These are phyloP conservation scores for Diplodia scrobiculata DNA, from an alignment of 2,329 filamentous ascomycete genomes.

Conservation along the genomic window DNA sequence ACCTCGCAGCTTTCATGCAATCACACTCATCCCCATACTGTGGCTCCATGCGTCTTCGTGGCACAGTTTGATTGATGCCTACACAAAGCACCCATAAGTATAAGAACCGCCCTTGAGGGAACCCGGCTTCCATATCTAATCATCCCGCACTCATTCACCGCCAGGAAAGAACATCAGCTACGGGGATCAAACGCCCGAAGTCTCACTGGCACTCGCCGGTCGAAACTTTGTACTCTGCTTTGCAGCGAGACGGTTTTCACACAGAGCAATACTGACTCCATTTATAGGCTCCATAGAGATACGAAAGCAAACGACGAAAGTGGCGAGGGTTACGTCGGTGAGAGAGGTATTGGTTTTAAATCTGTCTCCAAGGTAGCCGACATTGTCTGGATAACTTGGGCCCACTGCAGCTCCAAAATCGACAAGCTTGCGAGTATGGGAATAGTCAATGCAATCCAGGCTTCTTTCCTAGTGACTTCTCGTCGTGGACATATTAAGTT, in stretches of 20 bases:
- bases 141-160: too few species aligned
- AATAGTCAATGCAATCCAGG: conserved; percentile 43
- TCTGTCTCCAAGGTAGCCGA: conserved; percentile 44
- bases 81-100: too few species aligned
- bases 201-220: too few species aligned
- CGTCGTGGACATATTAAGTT: too few species aligned
- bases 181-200: too few species aligned
- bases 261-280: conserved; percentile 48
- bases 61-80: too few species aligned
- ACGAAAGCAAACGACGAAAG: conserved; percentile 39
- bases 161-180: too few species aligned
- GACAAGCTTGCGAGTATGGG: conserved; percentile 38
- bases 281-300: conserved; percentile 52
- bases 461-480: conserved; percentile 31
- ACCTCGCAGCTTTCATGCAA: too few species aligned
- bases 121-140: too few species aligned
- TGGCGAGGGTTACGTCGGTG: conserved; percentile 37
- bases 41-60: too few species aligned
- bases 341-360: conserved; percentile 46
- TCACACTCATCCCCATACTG: too few species aligned
- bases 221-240: not conserved
- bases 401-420: conserved; percentile 52
- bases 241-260: conserved; percentile 14
- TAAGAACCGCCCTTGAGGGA: too few species aligned
- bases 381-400: conserved; percentile 52